phyloP scores from a whole-genome alignment of 1,284 basidiomycete species.

The Crucibulum parvulum region DNA sequence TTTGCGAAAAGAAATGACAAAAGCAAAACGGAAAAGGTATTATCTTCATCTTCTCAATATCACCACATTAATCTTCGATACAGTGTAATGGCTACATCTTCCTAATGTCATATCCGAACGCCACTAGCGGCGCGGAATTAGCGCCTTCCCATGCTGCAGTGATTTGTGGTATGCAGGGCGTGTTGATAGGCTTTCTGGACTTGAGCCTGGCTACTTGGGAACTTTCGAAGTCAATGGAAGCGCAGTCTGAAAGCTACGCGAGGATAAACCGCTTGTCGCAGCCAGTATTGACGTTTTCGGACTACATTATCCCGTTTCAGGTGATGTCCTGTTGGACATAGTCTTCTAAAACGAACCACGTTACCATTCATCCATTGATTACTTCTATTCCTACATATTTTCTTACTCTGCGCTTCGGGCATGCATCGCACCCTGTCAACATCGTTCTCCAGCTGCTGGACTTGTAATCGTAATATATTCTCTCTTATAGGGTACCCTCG shows the following conservation, averaged over 20 bases:
- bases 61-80: neutral
- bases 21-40: conserved; percentile 96
- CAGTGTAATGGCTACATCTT: conserved; percentile 46
- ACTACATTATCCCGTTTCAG: no score
- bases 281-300: no score
- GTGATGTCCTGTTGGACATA: no score
- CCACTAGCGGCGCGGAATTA: neutral
- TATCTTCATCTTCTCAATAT: conserved; percentile 2
- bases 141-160: no score
- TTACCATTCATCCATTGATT: no score
- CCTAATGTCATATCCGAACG: conserved; percentile 12
- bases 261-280: no score
- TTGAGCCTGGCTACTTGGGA: no score
- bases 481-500: conserved; percentile 33
- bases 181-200: no score
- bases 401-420: neutral
- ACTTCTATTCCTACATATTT: neutral
- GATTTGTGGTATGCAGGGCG: no score
- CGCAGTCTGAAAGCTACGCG: no score
- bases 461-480: conserved; percentile 41
- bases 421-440: neutral
- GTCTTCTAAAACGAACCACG: no score
- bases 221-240: no score
- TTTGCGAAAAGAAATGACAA: conserved; percentile 98
- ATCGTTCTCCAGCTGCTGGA: conserved; percentile 18